These are phyloP conservation scores for Hyaloperonospora brassicae DNA, from an alignment of 352 stramenopile species.

Conservation along the genomic window DNA sequence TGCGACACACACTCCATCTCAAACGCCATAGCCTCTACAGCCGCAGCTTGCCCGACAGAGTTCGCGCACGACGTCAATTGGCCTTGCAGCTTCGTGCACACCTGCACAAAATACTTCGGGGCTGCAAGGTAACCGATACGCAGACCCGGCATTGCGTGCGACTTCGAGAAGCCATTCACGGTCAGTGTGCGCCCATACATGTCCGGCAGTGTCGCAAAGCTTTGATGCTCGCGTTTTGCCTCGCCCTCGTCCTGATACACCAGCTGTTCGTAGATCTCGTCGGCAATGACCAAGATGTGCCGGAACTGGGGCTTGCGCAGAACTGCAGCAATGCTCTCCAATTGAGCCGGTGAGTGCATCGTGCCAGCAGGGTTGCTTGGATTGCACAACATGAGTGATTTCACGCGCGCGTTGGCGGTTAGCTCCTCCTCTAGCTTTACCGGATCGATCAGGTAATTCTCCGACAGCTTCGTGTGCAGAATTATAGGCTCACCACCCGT, in stretches of 20 bases:
- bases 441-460: conserved; percentile 89
- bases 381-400: conserved; percentile 94
- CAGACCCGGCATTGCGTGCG: conserved; percentile 94
- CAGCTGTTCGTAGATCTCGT: conserved; percentile 96
- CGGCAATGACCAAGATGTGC: conserved; percentile 83
- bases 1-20: conserved; percentile 58
- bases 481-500: conserved; percentile 85
- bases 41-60: conserved; percentile 88
- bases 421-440: conserved; percentile 70
- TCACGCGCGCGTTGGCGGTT: conserved; percentile 54
- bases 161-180: conserved; percentile 96
- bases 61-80: conserved; percentile 94
- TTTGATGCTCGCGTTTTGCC: conserved; percentile 50
- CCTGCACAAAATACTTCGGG: conserved; percentile 73
- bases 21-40: conserved; percentile 83
- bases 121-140: conserved; percentile 89
- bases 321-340: conserved; percentile 48
- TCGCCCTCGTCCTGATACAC: conserved; percentile 81
- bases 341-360: conserved; percentile 52
- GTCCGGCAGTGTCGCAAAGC: conserved; percentile 56
- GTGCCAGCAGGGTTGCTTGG: conserved; percentile 92
- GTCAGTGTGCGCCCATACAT: conserved; percentile 91
- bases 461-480: conserved; percentile 84
- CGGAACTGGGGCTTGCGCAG: conserved; percentile 52
- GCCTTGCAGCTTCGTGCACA: conserved; percentile 89